Evolutionary conservation across 306 rosid genomes (phyloP).

Genomic region (Rubus idaeus): DNA sequence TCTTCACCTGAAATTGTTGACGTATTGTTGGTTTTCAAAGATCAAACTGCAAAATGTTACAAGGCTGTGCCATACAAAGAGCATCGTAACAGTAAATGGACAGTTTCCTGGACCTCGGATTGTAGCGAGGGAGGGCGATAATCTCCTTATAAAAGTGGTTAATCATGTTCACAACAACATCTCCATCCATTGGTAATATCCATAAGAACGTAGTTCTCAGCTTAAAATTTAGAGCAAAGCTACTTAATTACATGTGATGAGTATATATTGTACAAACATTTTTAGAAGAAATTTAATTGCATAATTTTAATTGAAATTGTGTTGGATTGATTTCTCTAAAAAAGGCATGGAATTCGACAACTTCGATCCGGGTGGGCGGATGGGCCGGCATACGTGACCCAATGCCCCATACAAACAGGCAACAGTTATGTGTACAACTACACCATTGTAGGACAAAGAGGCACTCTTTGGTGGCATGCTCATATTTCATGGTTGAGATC

Average conservation of each 20-base stretch:
- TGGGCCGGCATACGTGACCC: constrained; percentile 71
- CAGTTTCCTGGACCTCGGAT: constrained; percentile 75
- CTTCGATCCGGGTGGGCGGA: constrained; percentile 65
- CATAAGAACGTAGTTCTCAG: not conserved
- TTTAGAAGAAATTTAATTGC: not conserved
- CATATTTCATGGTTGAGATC: constrained; percentile 68
- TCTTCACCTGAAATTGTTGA: no score
- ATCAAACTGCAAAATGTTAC: constrained; percentile 52
- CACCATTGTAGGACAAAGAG: constrained; percentile 60
- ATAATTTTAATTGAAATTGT: not conserved
- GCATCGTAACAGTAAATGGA: constrained; percentile 63
- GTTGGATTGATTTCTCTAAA: not conserved
- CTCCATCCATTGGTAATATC: constrained; percentile 59
- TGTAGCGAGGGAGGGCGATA: constrained; percentile 66
- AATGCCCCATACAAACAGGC: constrained; percentile 67
- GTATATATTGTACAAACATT: no score
- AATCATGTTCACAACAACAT: constrained; percentile 55
- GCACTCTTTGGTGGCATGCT: constrained; percentile 73
- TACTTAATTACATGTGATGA: not conserved
- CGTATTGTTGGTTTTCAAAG: constrained; percentile 15
- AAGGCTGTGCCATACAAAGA: constrained; percentile 60
- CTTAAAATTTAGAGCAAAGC: not conserved
- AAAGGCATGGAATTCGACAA: constrained; percentile 70
- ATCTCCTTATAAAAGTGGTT: constrained; percentile 47
- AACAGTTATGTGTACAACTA: constrained; percentile 62